Evolutionary conservation across 2,329 filamentous ascomycete species (phyloP), one percentile per base, ranked within the genome.

Genomic region (Monilinia polystroma): DNA sequence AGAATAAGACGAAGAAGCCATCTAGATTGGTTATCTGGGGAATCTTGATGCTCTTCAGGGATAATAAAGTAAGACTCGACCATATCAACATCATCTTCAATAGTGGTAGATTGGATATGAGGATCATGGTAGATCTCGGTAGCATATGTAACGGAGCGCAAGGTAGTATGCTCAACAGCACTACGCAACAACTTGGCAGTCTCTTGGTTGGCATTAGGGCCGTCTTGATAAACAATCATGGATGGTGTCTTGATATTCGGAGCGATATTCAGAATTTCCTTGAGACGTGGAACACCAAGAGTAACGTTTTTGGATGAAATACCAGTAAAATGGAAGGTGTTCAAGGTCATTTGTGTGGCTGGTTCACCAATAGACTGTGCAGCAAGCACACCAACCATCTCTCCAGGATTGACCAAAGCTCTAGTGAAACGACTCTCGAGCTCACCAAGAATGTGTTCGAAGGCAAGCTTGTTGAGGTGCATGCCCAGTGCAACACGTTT

Each of bases 261-360:
- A 0, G 96, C 95, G 68, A 99, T 88, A 78, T 99, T 99, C 67
- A 99, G 85, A 87, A 99, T 99, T 82, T 99, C 95, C 85, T 99
- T 99, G 60, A 99, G 87, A 88, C 95, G 94, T 54, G 95, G 95
- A 54, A 99, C 95, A 92, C 95, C 95, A 59, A 99, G 89, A 0
- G 95, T 99, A 66, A 99, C 94, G 84, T 99, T 99, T 89, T 99
- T 99, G 32, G 94, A 97, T 49, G 96, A 97, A 69, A 99, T 93
- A 97, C 95, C 95, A 79, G 95, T 93, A 79, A 99, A 99, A 84
- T 99, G 95, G 90, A 99, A 99, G 32, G 95, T 99, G 82, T 99
- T 99, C 69, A 99, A 82, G 1, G 95, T 99, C 95, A 99, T 99
- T 83, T 99, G 95, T 1, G 95, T 99, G 29, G 95, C 96, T 52